Percentiles rank a stretch among this genome's conserved stretches.
phyloP scores from a whole-genome alignment of 768 basidiomycete species.

The Lactarius indigo region DNA sequence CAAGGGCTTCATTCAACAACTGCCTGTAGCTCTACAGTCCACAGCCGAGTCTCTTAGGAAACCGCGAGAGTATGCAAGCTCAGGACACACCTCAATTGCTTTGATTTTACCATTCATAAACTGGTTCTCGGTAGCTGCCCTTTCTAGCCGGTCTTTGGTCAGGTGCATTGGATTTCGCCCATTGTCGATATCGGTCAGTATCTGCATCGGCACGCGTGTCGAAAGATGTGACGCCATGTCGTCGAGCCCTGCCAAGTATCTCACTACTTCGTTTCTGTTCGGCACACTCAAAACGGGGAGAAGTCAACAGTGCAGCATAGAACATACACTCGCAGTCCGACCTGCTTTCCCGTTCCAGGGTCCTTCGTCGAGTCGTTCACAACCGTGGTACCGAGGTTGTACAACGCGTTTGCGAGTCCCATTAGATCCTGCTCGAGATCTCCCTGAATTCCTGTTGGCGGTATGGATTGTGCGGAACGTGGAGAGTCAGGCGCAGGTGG shows the following conservation, averaged over 20 bases:
- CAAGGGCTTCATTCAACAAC: slow-evolving; percentile 64
- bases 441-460: slow-evolving; percentile 64
- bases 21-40: slow-evolving; percentile 61
- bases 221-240: slow-evolving; percentile 58
- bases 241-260: slow-evolving; percentile 63
- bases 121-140: slow-evolving; percentile 85
- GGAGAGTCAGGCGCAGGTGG: slow-evolving; percentile 58
- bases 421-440: slow-evolving; percentile 74
- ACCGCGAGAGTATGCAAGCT: not conserved
- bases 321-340: slow-evolving; percentile 70
- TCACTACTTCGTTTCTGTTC: slow-evolving; percentile 68
- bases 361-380: slow-evolving; percentile 81
- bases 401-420: slow-evolving; percentile 72
- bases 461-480: slow-evolving; percentile 68
- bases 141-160: slow-evolving; percentile 75
- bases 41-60: slow-evolving; percentile 3
- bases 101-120: slow-evolving; percentile 88
- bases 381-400: slow-evolving; percentile 79
- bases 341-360: slow-evolving; percentile 62
- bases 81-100: slow-evolving; percentile 61
- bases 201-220: slow-evolving; percentile 72
- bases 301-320: not conserved
- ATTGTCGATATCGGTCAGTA: slow-evolving; percentile 75
- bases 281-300: not conserved
- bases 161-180: slow-evolving; percentile 78